Conservation (phyloP, 148 eudicot species). For the Bassia scoparia region DNA sequence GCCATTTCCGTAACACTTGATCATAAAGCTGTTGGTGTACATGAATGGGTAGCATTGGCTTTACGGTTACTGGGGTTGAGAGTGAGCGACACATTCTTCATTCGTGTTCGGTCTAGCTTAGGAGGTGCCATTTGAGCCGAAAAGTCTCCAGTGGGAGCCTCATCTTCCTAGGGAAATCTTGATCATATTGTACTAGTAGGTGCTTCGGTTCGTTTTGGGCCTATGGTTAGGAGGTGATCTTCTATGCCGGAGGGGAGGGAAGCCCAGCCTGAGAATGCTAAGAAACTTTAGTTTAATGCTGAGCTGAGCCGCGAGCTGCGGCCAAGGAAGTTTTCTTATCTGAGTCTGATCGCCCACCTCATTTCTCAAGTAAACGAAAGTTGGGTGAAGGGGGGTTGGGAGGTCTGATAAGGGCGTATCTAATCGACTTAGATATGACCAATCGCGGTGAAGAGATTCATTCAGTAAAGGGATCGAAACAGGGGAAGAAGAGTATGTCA, state of each 20-base stretch:
- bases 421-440: conserved; percentile 7
- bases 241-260: not conserved
- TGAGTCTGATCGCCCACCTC: conserved; percentile 20
- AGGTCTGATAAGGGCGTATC: conserved; percentile 23
- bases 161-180: not conserved
- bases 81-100: conserved; percentile 27
- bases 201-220: conserved; percentile 2
- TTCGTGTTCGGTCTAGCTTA: conserved; percentile 41
- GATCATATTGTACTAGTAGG: conserved; percentile 19
- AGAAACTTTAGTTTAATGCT: not conserved
- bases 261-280: too few relatives aligned
- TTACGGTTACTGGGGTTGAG: conserved; percentile 40
- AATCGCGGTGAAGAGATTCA: conserved; percentile 36
- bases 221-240: not conserved
- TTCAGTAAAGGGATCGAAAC: conserved; percentile 35
- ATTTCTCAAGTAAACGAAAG: conserved; percentile 31
- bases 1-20: conserved; percentile 41
- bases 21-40: conserved; percentile 36
- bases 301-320: conserved; percentile 18
- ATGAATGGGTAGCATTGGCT: conserved; percentile 50
- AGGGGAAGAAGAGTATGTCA: conserved; percentile 38
- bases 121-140: not conserved
- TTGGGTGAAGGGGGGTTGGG: conserved; percentile 40
- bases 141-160: not conserved
- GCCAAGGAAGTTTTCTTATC: conserved; percentile 28